These are phyloP conservation scores for Schizophyllum amplum DNA, from an alignment of 1,284 basidiomycete genomes.

Conservation along the genomic window DNA sequence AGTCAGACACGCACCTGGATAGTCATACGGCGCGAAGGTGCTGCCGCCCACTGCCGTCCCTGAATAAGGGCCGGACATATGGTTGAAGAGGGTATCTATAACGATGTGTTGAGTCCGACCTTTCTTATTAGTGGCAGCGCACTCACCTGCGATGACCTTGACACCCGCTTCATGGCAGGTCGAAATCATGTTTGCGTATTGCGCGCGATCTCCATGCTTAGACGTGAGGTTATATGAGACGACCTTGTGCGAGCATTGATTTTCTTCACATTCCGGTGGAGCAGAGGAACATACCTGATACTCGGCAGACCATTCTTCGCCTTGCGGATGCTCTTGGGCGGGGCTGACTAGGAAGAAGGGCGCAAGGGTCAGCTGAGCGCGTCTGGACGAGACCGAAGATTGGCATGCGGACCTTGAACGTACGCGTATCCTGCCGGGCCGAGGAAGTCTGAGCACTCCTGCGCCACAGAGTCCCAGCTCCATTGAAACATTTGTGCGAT, in stretches of 20 bases:
- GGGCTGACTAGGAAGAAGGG: constrained; percentile 34
- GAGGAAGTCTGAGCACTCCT: constrained; percentile 29
- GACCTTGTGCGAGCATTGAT: too few relatives aligned
- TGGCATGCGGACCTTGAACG: constrained; percentile 26
- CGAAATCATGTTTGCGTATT: constrained; percentile 41
- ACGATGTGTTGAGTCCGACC: too few relatives aligned
- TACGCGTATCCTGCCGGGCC: constrained; percentile 31
- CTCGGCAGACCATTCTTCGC: constrained; percentile 32
- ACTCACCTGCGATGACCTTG: constrained; percentile 53
- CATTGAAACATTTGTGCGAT: constrained; percentile 29
- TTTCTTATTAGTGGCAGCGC: too few relatives aligned
- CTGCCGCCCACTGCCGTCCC: constrained; percentile 46
- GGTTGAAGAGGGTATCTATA: constrained; percentile 60
- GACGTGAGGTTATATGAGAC: constrained; percentile 28
- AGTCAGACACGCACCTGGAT: constrained; percentile 37
- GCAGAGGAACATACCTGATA: too few relatives aligned
- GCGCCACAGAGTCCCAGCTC: constrained; percentile 30
- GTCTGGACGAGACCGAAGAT: neutral
- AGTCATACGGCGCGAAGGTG: constrained; percentile 48
- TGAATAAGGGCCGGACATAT: constrained; percentile 45
- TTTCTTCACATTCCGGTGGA: too few relatives aligned
- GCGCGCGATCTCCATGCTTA: constrained; percentile 24
- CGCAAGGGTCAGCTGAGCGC: neutral
- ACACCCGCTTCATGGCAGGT: constrained; percentile 57
- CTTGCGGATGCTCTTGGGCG: constrained; percentile 34